Base-by-base conservation (phyloP, 2,329 filamentous ascomycete species). In the Colletotrichum spinosum region DNA sequence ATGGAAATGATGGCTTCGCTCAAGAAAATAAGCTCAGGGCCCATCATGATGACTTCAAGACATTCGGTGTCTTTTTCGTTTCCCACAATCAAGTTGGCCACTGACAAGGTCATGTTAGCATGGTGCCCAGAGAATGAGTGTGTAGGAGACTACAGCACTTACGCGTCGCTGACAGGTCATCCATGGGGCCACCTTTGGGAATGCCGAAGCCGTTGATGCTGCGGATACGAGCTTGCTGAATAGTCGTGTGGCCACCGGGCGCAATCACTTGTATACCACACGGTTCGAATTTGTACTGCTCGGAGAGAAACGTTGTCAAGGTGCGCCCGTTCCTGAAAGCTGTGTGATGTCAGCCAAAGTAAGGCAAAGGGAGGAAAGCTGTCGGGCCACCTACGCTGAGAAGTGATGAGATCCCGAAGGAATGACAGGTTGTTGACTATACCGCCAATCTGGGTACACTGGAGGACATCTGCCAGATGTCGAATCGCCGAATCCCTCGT, bases 171-270 rank as follows among this genome's bases (percentile, higher is more conserved):
- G n/a, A 89, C 13, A 41, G 71, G 1, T 82, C 78, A 70, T 90
- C 88, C 87, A 90, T 89, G 0, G 88, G 86, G 0, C 88, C 88
- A 4, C 82, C 81, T 38, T 87, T 84, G 4, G 84, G 84, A 53
- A 90, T 85, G 7, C 87, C 88, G 70, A 83, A 82, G 1, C 86
- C 86, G 2, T 88, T 79, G 0, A 78, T 80, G 3, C 84, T 82
- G n/a, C 88, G 77, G 0, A 83, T 87, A 1, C 86, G 86, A 51
- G 82, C 82, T 66, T 90, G 87, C 72, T 90, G 84, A 2, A 90
- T 78, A 2, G 86, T 57, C 8, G 60, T 62, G 8, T 42, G 42
- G 13, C 44, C 34, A 2, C 60, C 53, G 11, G 60, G 60, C 12
- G 37, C 48, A 1, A 57, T 12, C 2, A 62, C 17, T 41, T 58